Conservation (phyloP, 2,329 filamentous ascomycete genomes). For the Verticillium nubilum region DNA sequence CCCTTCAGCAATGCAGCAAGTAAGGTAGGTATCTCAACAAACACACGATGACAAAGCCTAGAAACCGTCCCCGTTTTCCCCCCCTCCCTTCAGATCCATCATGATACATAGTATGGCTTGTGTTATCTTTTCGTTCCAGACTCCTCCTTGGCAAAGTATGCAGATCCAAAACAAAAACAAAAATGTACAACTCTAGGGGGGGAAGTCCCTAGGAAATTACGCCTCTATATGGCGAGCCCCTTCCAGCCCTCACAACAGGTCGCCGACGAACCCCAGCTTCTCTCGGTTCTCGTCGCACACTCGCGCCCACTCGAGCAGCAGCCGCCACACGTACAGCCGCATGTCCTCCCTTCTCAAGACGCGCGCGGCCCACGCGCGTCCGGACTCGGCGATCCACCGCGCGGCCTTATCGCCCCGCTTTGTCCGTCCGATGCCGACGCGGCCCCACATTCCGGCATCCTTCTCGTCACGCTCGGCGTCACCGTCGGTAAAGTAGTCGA, state of each 20-base stretch:
- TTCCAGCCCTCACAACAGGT: conserved; percentile 20
- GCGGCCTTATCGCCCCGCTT: conserved; percentile 48
- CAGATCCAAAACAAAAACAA: not conserved
- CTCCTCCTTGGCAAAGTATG: not conserved
- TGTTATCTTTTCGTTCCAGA: not conserved
- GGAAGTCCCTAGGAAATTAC: not conserved
- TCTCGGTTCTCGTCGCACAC: conserved; percentile 40
- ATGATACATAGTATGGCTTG: not conserved
- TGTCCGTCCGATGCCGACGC: conserved; percentile 5
- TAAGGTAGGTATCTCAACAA: not conserved
- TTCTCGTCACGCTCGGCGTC: conserved; percentile 14
- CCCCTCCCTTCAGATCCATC: not conserved
- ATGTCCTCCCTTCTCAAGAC: conserved; percentile 62
- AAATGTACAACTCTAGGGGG: not conserved
- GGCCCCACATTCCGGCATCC: conserved; percentile 5
- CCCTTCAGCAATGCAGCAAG: not conserved
- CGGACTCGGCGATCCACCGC: conserved; percentile 51
- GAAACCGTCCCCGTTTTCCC: not conserved
- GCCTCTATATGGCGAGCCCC: not conserved
- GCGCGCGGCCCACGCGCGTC: conserved; percentile 55
- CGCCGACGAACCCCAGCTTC: conserved; percentile 36
- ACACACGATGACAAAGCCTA: not conserved
- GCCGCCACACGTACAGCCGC: conserved; percentile 57
- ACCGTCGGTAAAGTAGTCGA: conserved; percentile 60
- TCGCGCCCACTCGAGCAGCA: conserved; percentile 54